Evolutionary conservation across 371 early-diverging fungal genomes (phyloP).

Genomic region (Mucor racemosus): DNA sequence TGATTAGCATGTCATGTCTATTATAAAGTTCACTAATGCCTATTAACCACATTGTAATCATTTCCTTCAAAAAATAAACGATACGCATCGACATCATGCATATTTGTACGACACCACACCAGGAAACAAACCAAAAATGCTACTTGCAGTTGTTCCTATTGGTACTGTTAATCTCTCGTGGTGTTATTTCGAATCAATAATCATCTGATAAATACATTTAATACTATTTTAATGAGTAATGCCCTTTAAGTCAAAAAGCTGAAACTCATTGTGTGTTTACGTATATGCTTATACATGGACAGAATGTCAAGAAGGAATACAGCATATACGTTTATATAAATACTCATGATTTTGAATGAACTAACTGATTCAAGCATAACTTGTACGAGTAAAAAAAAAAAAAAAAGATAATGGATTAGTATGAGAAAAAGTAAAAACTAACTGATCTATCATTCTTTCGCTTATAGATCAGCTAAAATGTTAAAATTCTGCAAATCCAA

Average conservation of each 20-base stretch:
- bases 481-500: too few species aligned
- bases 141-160: neutral
- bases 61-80: neutral
- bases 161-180: conserved; percentile 1
- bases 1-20: neutral
- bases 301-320: neutral
- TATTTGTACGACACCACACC: neutral
- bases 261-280: conserved; percentile 3
- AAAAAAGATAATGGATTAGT: neutral
- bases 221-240: neutral
- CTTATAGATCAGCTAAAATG: too few species aligned
- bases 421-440: neutral
- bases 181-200: neutral
- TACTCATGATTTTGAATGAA: neutral
- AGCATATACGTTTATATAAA: neutral
- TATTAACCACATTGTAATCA: neutral
- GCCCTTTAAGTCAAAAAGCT: neutral
- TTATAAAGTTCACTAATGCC: neutral
- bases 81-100: neutral
- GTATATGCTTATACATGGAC: neutral
- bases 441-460: neutral
- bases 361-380: neutral
- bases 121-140: neutral
- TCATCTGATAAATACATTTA: neutral
- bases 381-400: neutral